Percentiles rank a stretch among this genome's conserved stretches.
These are phyloP conservation scores for Cladophialophora psammophila DNA, from an alignment of 2,329 filamentous ascomycete genomes.

Conservation along the genomic window DNA sequence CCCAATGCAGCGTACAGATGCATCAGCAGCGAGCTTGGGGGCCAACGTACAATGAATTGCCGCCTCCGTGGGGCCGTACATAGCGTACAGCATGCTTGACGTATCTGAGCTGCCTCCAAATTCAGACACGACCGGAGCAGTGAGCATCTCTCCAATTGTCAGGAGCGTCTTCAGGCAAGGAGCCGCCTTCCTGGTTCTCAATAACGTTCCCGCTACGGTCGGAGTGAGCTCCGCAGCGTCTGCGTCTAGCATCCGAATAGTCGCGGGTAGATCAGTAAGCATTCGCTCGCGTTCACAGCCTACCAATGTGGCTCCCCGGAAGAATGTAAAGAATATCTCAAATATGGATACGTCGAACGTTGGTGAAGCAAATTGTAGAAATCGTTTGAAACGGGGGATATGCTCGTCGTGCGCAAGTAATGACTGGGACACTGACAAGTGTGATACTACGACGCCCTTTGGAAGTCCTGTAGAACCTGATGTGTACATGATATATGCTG, in stretches of 20 bases:
- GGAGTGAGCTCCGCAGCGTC: constrained; percentile 91
- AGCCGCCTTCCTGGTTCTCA: constrained; percentile 71
- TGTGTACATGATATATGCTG: constrained; percentile 93
- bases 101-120: constrained; percentile 69
- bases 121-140: constrained; percentile 74
- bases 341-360: constrained; percentile 96
- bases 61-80: constrained; percentile 94
- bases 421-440: constrained; percentile 80
- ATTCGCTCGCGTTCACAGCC: constrained; percentile 72
- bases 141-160: constrained; percentile 95
- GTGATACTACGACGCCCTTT: constrained; percentile 85
- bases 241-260: constrained; percentile 70
- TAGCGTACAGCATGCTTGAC: constrained; percentile 78
- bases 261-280: constrained; percentile 75
- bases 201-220: constrained; percentile 79
- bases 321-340: constrained; percentile 89
- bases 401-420: constrained; percentile 80
- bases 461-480: constrained; percentile 88
- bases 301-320: constrained; percentile 75
- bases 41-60: constrained; percentile 89
- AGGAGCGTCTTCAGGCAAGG: constrained; percentile 75
- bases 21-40: constrained; percentile 63
- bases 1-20: constrained; percentile 74
- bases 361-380: constrained; percentile 89
- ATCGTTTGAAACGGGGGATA: constrained; percentile 77